Base-by-base conservation (phyloP, 371 early-diverging fungal genomes). In the Mortierella sp. region DNA sequence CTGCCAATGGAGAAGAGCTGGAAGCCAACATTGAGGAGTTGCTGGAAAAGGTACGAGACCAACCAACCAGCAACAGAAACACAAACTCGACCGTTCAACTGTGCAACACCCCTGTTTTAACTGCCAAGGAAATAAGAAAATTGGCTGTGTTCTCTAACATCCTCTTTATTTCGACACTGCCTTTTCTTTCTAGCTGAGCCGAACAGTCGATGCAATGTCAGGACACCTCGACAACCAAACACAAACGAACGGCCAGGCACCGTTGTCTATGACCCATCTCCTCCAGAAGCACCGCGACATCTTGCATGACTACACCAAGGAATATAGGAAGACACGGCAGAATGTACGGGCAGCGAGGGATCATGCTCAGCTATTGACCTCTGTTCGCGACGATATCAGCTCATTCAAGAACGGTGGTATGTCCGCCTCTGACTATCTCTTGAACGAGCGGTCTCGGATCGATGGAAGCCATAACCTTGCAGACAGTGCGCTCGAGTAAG, bases 401-500 rank as follows among this genome's bases (percentile, higher is more conserved):
- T 61, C 71, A 40, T 82, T 64, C 37, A 77, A 73, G 64, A 77
- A 74, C 40, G 82, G 78, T 14, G 70, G 71, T 40, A 71, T 74
- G 72, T 82, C 83, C 0, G 76, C 78, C 24, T 74, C 83, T 2
- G 83, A 82, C 64, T 70, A 82, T 13, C 64, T 78, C 37, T 50
- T 82, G 39, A 78, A 75, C 41, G 83, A 82, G 45, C 74, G 83
- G 26, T 63, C 78, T 22, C 71, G 79, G 79, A 82, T 82, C 66
- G 83, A 82, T 13, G 75, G 75, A n/a, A 82, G 83, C 47, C 83
- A 82, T 74, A 75, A 40, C 24, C 47, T 82, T 66, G 83, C 78
- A n/a, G 83, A 82, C n/a, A 78, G 73, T 45, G 83, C 83, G 4
- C 78, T 82, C 0, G 83, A 77, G 83, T 82, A 78, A 53, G 83